Base-by-base conservation (phyloP, 2,329 filamentous ascomycete species). In the Penicillium sp. region DNA sequence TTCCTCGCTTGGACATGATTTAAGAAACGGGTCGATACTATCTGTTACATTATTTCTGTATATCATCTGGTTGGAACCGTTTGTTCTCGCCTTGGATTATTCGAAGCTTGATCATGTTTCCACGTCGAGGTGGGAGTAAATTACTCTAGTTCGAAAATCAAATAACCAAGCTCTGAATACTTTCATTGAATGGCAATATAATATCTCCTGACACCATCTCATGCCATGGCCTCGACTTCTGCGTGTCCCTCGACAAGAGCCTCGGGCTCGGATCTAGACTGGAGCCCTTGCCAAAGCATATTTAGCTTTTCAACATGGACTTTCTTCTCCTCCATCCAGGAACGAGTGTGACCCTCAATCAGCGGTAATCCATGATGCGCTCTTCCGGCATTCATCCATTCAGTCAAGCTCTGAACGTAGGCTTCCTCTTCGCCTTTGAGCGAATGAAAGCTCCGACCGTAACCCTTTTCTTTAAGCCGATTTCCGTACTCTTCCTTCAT, bases 381-480 rank as follows among this genome's bases (percentile, higher is more conserved):
- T 24, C 64, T 47, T 7, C 51, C 53, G 7, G 15, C n/a, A 45
- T 73, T 72, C 3, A 72, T 53, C 69, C 71, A 73, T 3, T 54
- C 44, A 1, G 72, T 50, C 4, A 72, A 28, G 12, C 65, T 57
- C 3, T 54, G 42, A 4, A 72, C 68, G 50, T 71, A 72, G 3
- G 45, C 32, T 38, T 68, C 60, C 41, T 73, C 71, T 1, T 56
- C 50, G 3, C 66, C 65, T 33, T 61, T 65, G 9, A 72, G 55
- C 5, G 68, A 72, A 54, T 73, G 70, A 24, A 73, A 73, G 3
- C 54, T 60, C 29, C 66, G 61, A 2, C 70, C 68, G 12, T 59
- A 40, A 0, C 69, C 70, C 39, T 66, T 66, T 3, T 46, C 37
- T 12, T 44, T 40, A 6, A 68, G 31, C 12, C 57, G 56, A 5